These are phyloP conservation scores for Hericium coralloides DNA, from an alignment of 768 basidiomycete genomes.

Conservation along the genomic window DNA sequence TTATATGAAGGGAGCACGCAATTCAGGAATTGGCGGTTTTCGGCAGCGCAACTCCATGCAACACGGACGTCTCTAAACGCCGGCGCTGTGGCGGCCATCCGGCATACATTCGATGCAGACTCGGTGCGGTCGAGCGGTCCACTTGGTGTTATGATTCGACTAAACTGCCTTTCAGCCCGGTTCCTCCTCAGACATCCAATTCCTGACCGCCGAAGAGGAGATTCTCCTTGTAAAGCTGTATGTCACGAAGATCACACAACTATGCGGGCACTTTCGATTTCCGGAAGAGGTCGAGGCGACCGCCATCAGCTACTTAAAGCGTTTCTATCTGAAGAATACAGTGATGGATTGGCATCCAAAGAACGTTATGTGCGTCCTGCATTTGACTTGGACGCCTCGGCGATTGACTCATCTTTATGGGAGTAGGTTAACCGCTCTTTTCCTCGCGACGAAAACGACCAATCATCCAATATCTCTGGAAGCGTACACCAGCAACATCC, in stretches of 20 bases:
- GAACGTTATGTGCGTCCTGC: conserved; percentile 80
- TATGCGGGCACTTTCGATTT: conserved; percentile 81
- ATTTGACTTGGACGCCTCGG: not conserved
- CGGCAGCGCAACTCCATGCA: conserved; percentile 48
- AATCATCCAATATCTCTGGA: conserved; percentile 89
- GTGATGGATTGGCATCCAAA: conserved; percentile 99
- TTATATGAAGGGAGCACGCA: conserved; percentile 77
- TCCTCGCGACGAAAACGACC: conserved; percentile 96
- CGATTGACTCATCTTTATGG: not conserved
- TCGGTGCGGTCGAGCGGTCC: conserved; percentile 39
- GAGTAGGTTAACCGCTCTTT: conserved; percentile 85
- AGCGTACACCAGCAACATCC: conserved; percentile 73
- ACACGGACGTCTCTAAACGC: conserved; percentile 63
- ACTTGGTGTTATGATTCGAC: not conserved
- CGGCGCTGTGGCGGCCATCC: conserved; percentile 70
- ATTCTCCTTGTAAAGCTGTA: conserved; percentile 84
- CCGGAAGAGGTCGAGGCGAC: conserved; percentile 93
- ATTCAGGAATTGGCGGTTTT: conserved; percentile 85
- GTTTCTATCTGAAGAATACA: conserved; percentile 96
- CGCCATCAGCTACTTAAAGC: conserved; percentile 84
- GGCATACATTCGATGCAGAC: conserved; percentile 67
- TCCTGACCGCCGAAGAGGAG: conserved; percentile 79
- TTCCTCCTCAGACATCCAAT: conserved; percentile 62
- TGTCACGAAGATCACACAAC: conserved; percentile 71
- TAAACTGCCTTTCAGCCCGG: conserved; percentile 40